phyloP scores from a whole-genome alignment of 78 protist genomes.

The Dictyostelium firmibasis region DNA sequence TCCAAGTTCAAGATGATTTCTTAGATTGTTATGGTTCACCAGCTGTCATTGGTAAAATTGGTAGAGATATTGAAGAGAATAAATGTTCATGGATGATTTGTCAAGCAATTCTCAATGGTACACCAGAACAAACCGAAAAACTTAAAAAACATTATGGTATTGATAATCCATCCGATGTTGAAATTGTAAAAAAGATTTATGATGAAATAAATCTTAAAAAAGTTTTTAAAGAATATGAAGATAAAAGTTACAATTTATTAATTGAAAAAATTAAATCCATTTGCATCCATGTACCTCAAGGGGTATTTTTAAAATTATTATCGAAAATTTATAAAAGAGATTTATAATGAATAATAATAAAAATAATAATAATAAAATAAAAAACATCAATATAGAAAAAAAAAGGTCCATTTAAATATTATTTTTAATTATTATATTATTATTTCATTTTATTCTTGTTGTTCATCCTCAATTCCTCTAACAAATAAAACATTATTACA shows the following conservation, averaged over 20 bases:
- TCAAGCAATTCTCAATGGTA: neutral
- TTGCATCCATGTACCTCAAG: slow-evolving; percentile 78
- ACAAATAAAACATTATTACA: slow-evolving; percentile 83
- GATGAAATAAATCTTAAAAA: slow-evolving; percentile 23
- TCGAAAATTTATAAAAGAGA: slow-evolving; percentile 69
- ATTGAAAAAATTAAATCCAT: slow-evolving; percentile 15
- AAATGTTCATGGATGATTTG: slow-evolving; percentile 18
- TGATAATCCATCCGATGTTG: neutral
- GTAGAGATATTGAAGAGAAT: slow-evolving; percentile 18
- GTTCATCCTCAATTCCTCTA: slow-evolving; percentile 60
- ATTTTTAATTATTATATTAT: neutral
- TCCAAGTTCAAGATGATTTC: slow-evolving; percentile 82
- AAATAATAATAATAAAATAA: neutral
- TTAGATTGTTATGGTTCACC: slow-evolving; percentile 13
- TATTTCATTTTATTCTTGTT: neutral
- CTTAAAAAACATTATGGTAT: slow-evolving; percentile 11
- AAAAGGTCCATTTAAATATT: neutral
- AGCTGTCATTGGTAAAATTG: neutral
- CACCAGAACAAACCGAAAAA: neutral
- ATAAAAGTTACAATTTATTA: slow-evolving; percentile 4
- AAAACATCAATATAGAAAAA: neutral
- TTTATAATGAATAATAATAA: neutral
- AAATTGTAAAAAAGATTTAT: neutral
- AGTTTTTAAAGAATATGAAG: slow-evolving; percentile 38
- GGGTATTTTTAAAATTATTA: slow-evolving; percentile 69